A percentile compares a stretch with the other conserved stretches of the same genome.
phyloP scores from a whole-genome alignment of 192 early-diverging fungal species.

The Funneliformis geosporum region DNA sequence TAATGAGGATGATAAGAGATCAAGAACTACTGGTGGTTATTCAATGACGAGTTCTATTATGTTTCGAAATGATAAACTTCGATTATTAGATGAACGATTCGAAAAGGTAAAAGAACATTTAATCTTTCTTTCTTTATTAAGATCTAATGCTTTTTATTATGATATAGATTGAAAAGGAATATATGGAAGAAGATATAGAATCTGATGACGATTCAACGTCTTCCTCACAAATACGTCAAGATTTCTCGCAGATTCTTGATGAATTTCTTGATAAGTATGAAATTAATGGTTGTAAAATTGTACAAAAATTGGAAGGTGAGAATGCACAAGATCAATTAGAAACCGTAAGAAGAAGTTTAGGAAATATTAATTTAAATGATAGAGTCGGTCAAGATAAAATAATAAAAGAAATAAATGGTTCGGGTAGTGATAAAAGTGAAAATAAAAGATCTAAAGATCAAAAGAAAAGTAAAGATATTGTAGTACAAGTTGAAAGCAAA shows the following conservation, averaged over 20 bases:
- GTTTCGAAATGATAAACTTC: constrained; percentile 89
- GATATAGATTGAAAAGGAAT: constrained; percentile 60
- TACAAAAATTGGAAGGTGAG: constrained; percentile 65
- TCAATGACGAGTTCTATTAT: constrained; percentile 94
- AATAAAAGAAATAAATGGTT: constrained; percentile 34
- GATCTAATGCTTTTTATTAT: constrained; percentile 29
- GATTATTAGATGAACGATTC: constrained; percentile 91
- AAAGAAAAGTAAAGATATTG: constrained; percentile 53
- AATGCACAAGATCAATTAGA: constrained; percentile 59
- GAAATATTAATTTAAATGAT: constrained; percentile 39
- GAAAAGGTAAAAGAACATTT: constrained; percentile 62
- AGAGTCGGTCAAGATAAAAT: constrained; percentile 40
- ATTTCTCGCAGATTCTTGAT: constrained; percentile 73
- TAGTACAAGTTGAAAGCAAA: constrained; percentile 49
- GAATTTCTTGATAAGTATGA: constrained; percentile 80
- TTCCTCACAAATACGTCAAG: constrained; percentile 60
- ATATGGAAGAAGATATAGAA: constrained; percentile 56
- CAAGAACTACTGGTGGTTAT: constrained; percentile 54
- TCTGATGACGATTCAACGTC: constrained; percentile 53
- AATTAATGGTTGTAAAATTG: constrained; percentile 70
- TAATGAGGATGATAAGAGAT: constrained; percentile 50
- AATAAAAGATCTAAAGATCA: background rate
- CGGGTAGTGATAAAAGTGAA: too few species aligned
- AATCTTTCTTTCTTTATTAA: background rate
- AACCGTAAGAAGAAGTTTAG: constrained; percentile 59